Evolutionary conservation across 2,329 filamentous ascomycete genomes (phyloP).

Genomic region (Elsinoe perseae): DNA sequence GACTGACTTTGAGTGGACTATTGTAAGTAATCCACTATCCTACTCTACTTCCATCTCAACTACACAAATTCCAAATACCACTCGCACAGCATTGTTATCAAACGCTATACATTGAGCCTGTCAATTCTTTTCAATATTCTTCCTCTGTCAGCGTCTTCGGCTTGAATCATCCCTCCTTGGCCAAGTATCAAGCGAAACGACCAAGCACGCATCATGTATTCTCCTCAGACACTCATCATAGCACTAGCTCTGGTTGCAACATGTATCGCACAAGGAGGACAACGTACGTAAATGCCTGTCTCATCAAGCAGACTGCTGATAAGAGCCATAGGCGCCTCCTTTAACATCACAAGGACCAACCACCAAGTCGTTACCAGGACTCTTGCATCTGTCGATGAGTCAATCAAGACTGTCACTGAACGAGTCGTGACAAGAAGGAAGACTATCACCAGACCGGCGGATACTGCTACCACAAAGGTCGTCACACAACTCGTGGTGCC

Average conservation of each 20-base stretch:
- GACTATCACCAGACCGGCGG: neutral
- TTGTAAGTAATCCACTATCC: conserved; percentile 2
- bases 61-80: conserved; percentile 1
- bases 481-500: neutral
- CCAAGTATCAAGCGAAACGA: too few relatives aligned
- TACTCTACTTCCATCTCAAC: neutral
- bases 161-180: neutral
- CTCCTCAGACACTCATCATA: neutral
- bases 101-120: neutral
- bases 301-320: neutral
- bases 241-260: neutral
- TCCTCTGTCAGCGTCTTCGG: neutral
- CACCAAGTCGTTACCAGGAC: neutral
- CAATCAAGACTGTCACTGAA: neutral
- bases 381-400: neutral
- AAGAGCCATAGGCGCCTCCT: neutral
- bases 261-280: neutral
- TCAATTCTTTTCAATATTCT: neutral
- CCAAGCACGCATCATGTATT: too few relatives aligned
- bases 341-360: neutral
- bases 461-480: neutral
- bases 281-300: neutral
- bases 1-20: neutral
- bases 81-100: neutral
- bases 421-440: neutral